Percentiles rank a stretch among this genome's conserved stretches.
phyloP scores from a whole-genome alignment of 305 asterid species.

The Fraxinus velutina region DNA sequence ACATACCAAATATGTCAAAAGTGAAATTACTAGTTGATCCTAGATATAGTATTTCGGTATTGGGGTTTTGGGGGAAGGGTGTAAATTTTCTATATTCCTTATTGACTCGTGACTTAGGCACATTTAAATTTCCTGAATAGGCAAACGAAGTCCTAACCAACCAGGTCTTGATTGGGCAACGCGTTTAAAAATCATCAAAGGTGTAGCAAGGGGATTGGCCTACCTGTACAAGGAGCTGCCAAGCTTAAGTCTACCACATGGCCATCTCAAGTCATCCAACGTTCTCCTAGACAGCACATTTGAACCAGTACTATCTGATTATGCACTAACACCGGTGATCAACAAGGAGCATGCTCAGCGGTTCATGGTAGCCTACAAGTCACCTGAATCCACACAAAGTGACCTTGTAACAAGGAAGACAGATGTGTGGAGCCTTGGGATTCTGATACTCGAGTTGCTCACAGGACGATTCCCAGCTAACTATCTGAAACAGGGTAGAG shows the following conservation, averaged over 20 bases:
- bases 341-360: constrained; percentile 55
- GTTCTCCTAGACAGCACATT: constrained; percentile 38
- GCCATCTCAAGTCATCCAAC: constrained; percentile 66
- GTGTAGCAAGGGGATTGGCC: constrained; percentile 54
- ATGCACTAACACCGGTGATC: constrained; percentile 47
- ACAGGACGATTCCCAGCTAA: constrained; percentile 59
- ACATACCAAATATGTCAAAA: background rate
- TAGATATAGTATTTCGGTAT: background rate
- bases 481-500: constrained; percentile 53
- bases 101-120: background rate
- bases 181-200: constrained; percentile 54
- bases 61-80: background rate
- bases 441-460: constrained; percentile 53
- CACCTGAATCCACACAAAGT: constrained; percentile 45
- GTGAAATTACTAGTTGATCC: background rate
- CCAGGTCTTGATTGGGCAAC: constrained; percentile 52
- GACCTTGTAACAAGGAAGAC: constrained; percentile 38
- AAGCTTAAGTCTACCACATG: constrained; percentile 45
- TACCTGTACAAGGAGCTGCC: constrained; percentile 50
- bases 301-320: constrained; percentile 48
- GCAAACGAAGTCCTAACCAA: constrained; percentile 36
- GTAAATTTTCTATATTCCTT: background rate
- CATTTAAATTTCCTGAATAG: constrained; percentile 24
- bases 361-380: constrained; percentile 57
- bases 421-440: constrained; percentile 69